phyloP scores from a whole-genome alignment of 2,329 filamentous ascomycete species.

The Trichothecium roseum region DNA sequence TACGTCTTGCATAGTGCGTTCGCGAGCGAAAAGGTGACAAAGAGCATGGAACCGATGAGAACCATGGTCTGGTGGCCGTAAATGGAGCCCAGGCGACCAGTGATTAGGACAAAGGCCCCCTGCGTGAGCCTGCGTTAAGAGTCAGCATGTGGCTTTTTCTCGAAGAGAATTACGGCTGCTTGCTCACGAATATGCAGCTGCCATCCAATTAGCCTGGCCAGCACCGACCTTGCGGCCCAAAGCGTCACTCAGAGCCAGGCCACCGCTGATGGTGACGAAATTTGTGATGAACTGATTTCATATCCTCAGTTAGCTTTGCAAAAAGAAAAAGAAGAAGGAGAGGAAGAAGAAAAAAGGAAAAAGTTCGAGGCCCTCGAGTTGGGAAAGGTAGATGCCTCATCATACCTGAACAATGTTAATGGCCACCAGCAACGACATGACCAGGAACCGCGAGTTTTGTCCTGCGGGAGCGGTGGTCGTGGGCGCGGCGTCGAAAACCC shows the following conservation, averaged over 20 bases:
- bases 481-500: too few species aligned
- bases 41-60: conserved; percentile 29
- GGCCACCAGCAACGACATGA: too few species aligned
- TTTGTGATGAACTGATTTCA: conserved; percentile 20
- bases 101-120: conserved; percentile 40
- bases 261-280: conserved; percentile 17
- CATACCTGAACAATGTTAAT: too few species aligned
- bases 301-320: too few species aligned
- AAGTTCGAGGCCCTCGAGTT: too few species aligned
- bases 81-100: conserved; percentile 39
- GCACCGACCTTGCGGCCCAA: conserved; percentile 17
- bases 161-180: neutral
- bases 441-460: too few species aligned
- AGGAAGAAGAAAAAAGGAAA: too few species aligned
- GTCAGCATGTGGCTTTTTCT: neutral
- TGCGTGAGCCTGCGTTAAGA: conserved; percentile 29
- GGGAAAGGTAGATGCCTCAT: too few species aligned
- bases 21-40: conserved; percentile 29
- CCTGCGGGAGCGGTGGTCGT: too few species aligned
- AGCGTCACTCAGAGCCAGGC: conserved; percentile 14
- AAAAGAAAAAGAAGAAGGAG: too few species aligned
- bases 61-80: conserved; percentile 40
- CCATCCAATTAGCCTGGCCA: conserved; percentile 26
- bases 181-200: conserved; percentile 24
- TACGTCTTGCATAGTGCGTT: conserved; percentile 32